Evolutionary conservation across 805 yeast genomes (phyloP), one percentile per base, ranked within the genome.

Genomic region (Brettanomyces nanus): DNA sequence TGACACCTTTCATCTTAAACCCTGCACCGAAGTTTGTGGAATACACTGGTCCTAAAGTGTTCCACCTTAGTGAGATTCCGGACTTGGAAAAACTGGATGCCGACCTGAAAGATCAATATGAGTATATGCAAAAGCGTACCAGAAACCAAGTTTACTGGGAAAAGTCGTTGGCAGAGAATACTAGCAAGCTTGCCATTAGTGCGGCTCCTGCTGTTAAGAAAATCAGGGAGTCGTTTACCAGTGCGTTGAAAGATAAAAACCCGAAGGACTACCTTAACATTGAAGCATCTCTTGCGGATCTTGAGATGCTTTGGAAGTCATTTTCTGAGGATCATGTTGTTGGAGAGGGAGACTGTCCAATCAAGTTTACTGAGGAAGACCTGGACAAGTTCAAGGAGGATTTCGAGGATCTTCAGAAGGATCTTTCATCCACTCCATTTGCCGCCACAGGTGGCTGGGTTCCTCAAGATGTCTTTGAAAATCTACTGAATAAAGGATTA

Each of bases 361-460:
- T 86, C 3, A 55, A 66, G 28, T 79, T 71, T 55, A 60, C 75
- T 28, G 79, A 76, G 30, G 74, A 66, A 31, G 80, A 75, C 45
- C 59, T 83, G 31, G 75, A 76, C 41, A 57, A 65, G 36, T 82
- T 79, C 52, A 75, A 74, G 37, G 52, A 65, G 18, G 73, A 71
- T 19, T 67, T 85, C 48, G 77, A 73, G 41, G 71, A 68, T 22
- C 83, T 85, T 65, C 90, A 85, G 59, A 63, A 73, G 45, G 77
- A 75, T 47, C 61, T 83, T 33, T 71, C 80, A 27, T 67, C 78
- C 5, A 71, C 77, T 36, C 96, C 97, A 30, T 89, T 86, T 60
- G 80, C 85, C 22, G 90, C 90, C 33, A 83, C 96, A 19, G 82
- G 84, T 38, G 96, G 96, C 4, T 90, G 97, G 95, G 73, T 92